Percentiles rank a stretch among this genome's conserved stretches.
phyloP scores from a whole-genome alignment of 441 rosid genomes.

The Arabidopsis lyrata region DNA sequence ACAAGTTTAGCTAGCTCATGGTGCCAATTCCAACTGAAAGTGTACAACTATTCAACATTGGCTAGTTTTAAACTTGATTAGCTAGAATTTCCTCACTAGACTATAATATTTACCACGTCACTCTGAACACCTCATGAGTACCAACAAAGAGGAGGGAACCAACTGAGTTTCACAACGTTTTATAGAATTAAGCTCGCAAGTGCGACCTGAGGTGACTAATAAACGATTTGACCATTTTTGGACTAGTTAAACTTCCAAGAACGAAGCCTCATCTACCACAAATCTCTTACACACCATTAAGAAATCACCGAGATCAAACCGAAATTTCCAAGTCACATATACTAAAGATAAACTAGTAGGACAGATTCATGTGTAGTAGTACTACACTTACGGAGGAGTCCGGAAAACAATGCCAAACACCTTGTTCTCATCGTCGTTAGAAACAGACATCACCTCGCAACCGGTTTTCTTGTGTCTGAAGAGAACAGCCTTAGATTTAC shows the following conservation, averaged over 20 bases:
- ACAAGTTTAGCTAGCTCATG: background rate
- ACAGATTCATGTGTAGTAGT: background rate
- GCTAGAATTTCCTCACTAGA: background rate
- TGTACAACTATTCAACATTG: background rate
- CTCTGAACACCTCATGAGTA: background rate
- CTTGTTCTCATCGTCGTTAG: slow-evolving; percentile 94
- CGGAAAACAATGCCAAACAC: slow-evolving; percentile 91
- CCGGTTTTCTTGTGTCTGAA: slow-evolving; percentile 89
- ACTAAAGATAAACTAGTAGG: background rate
- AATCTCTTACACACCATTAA: slow-evolving; percentile 3
- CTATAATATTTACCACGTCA: background rate
- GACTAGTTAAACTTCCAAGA: background rate
- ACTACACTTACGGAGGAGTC: slow-evolving; percentile 84
- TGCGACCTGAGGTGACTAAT: background rate
- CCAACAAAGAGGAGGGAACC: background rate
- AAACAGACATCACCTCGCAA: slow-evolving; percentile 82
- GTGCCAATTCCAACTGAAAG: slow-evolving; percentile 1
- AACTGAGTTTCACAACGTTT: background rate
- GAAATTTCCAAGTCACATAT: background rate
- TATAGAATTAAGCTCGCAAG: background rate
- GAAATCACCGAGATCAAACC: background rate
- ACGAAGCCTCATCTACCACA: background rate
- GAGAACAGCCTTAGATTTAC: slow-evolving; percentile 82
- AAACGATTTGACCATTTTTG: background rate
- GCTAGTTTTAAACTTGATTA: background rate